phyloP scores from a whole-genome alignment of 1,284 basidiomycete genomes.

The Pseudozyma tsukubaensis region DNA sequence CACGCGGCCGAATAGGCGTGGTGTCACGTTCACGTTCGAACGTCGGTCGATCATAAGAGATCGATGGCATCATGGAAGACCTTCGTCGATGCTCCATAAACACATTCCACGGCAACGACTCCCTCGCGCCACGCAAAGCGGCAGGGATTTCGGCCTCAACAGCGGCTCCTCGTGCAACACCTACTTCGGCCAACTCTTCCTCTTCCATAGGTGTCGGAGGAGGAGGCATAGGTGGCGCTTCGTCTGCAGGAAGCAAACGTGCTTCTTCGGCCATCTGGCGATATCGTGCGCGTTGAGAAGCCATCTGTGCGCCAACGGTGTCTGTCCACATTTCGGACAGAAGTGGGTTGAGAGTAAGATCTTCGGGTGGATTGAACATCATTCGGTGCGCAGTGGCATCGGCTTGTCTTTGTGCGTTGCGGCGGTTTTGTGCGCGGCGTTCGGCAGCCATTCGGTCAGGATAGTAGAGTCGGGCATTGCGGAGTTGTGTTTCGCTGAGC shows the following conservation, averaged over 20 bases:
- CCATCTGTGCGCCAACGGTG: conserved; percentile 30
- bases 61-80: conserved; percentile 43
- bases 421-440: neutral
- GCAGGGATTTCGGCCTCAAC: conserved; percentile 17
- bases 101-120: conserved; percentile 45
- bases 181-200: conserved; percentile 25
- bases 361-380: conserved; percentile 32
- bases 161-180: conserved; percentile 33
- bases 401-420: neutral
- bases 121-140: conserved; percentile 25
- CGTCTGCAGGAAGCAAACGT: neutral
- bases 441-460: conserved; percentile 19
- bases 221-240: conserved; percentile 21
- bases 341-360: conserved; percentile 16
- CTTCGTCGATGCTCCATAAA: conserved; percentile 40
- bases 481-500: conserved; percentile 30
- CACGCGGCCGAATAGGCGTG: conserved; percentile 27
- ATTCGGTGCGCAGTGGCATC: conserved; percentile 1
- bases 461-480: conserved; percentile 26
- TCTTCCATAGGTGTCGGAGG: conserved; percentile 27
- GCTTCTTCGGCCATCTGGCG: conserved; percentile 19
- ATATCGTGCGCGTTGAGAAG: conserved; percentile 13
- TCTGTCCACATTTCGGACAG: conserved; percentile 30
- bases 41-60: conserved; percentile 30
- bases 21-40: conserved; percentile 36